phyloP scores from a whole-genome alignment of 2,329 filamentous ascomycete species.

The Claviceps quebecensis region DNA sequence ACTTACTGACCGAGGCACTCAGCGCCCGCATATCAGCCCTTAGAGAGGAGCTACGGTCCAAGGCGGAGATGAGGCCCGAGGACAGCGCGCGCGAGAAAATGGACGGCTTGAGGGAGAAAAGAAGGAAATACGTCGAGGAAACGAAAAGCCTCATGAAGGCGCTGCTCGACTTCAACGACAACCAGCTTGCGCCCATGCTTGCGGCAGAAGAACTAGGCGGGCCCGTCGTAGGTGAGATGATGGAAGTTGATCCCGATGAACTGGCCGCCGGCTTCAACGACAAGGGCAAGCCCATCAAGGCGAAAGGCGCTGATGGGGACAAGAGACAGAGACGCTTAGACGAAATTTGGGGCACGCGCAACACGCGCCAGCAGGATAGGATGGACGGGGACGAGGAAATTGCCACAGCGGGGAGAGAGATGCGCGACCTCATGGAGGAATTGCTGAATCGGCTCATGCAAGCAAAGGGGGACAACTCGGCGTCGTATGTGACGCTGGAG shows the following conservation, averaged over 20 bases:
- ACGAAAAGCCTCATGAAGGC: conserved; percentile 47
- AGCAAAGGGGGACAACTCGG: conserved; percentile 38
- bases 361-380: conserved; percentile 8
- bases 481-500: conserved; percentile 43
- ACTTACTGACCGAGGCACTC: conserved; percentile 37
- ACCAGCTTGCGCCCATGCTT: conserved; percentile 58
- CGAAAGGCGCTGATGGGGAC: conserved; percentile 27
- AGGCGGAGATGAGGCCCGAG: conserved; percentile 42
- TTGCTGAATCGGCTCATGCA: conserved; percentile 45
- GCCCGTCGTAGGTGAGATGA: conserved; percentile 62
- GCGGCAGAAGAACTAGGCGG: conserved; percentile 75
- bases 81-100: conserved; percentile 50
- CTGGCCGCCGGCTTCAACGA: conserved; percentile 46
- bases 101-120: conserved; percentile 44
- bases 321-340: conserved; percentile 47
- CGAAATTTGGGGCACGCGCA: conserved; percentile 41
- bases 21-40: conserved; percentile 45
- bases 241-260: conserved; percentile 48
- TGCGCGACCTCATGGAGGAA: conserved; percentile 45
- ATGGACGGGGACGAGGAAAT: conserved; percentile 29
- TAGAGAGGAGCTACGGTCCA: conserved; percentile 39
- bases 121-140: conserved; percentile 44
- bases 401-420: conserved; percentile 38
- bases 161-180: conserved; percentile 57
- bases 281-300: conserved; percentile 41